Conservation (phyloP, 2,329 filamentous ascomycete genomes). For the Ophiostoma sp. region DNA sequence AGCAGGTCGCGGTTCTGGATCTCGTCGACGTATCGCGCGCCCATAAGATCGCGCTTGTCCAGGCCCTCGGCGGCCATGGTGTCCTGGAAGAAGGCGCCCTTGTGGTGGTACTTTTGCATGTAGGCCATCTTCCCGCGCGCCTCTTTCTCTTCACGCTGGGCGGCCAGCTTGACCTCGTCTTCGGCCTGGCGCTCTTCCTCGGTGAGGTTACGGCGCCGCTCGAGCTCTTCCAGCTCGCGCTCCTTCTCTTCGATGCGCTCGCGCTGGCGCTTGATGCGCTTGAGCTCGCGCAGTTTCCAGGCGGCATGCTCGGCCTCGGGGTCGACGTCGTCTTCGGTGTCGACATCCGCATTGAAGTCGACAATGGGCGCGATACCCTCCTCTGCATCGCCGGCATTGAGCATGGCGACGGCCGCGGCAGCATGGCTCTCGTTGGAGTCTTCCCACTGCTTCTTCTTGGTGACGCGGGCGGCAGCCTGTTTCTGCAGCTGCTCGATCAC, state of each 20-base stretch:
- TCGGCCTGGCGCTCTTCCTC: constrained; percentile 81
- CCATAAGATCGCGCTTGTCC: constrained; percentile 79
- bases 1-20: constrained; percentile 74
- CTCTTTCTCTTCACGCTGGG: constrained; percentile 75
- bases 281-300: constrained; percentile 89
- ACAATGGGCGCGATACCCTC: constrained; percentile 58
- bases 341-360: constrained; percentile 63
- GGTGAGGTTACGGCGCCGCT: constrained; percentile 79
- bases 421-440: constrained; percentile 52
- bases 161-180: constrained; percentile 70
- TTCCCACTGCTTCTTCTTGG: constrained; percentile 82
- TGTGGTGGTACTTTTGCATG: constrained; percentile 96
- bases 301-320: constrained; percentile 83
- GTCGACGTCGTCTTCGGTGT: constrained; percentile 83
- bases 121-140: constrained; percentile 74
- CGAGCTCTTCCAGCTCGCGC: constrained; percentile 79
- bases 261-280: constrained; percentile 79
- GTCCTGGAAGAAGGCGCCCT: constrained; percentile 90
- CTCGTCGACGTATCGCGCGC: constrained; percentile 75
- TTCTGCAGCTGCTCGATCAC: constrained; percentile 86
- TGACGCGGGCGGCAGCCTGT: constrained; percentile 63
- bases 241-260: constrained; percentile 79
- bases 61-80: constrained; percentile 71
- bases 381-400: constrained; percentile 66
- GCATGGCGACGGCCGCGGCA: constrained; percentile 42